phyloP scores from a whole-genome alignment of 1,284 basidiomycete genomes.

The Apiotrichum montevideense region DNA sequence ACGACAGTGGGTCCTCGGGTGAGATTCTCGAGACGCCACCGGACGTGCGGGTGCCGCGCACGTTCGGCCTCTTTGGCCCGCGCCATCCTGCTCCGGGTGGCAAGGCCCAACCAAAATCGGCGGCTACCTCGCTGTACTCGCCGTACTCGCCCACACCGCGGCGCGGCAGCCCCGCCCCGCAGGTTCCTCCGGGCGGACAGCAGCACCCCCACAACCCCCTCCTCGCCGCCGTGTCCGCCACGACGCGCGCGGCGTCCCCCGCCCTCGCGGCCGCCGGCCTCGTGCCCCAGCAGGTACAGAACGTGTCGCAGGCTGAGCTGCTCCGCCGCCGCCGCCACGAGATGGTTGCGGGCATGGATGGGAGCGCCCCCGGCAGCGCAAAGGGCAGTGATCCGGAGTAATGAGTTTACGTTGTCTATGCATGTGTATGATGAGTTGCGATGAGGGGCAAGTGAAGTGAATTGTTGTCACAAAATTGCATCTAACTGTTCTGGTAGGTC shows the following conservation, averaged over 20 bases:
- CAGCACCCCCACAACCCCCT: constrained; percentile 19
- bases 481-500: too few relatives aligned
- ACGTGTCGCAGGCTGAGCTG: constrained; percentile 69
- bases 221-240: constrained; percentile 34
- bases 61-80: constrained; percentile 37
- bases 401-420: neutral
- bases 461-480: too few relatives aligned
- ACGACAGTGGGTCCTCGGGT: constrained; percentile 35
- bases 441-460: too few relatives aligned
- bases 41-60: constrained; percentile 17
- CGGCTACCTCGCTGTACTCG: constrained; percentile 13
- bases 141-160: neutral
- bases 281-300: constrained; percentile 51
- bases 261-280: constrained; percentile 37
- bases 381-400: neutral
- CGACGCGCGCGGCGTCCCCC: constrained; percentile 34
- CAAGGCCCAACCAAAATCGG: constrained; percentile 5
- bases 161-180: neutral
- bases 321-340: constrained; percentile 63
- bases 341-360: constrained; percentile 43
- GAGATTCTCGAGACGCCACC: constrained; percentile 31
- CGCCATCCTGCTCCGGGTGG: constrained; percentile 1
- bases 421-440: neutral
- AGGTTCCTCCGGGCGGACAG: neutral
- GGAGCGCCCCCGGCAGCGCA: neutral